Evolutionary conservation across 371 early-diverging fungal species (phyloP).

Genomic region (Mortierella polycephala): DNA sequence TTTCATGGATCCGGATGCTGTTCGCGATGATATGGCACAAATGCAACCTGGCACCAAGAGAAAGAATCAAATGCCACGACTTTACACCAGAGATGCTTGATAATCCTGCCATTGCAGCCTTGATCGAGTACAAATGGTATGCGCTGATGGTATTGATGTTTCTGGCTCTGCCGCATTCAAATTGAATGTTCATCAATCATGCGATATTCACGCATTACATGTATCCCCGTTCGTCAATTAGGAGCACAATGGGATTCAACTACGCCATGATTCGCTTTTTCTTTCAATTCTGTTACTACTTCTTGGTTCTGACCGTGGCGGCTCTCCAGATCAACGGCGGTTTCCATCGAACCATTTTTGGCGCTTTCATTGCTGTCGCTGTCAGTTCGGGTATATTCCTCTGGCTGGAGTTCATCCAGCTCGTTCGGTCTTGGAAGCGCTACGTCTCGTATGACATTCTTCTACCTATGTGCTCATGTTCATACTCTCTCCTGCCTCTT

Average conservation of each 20-base stretch:
- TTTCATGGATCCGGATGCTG: neutral
- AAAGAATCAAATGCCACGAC: neutral
- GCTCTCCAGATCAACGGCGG: constrained; percentile 3
- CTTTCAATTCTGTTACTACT: neutral
- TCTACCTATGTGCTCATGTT: neutral
- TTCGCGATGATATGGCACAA: neutral
- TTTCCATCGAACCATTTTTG: neutral
- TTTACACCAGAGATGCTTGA: constrained; percentile 6
- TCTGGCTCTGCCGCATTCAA: too few species aligned
- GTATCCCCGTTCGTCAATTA: too few species aligned
- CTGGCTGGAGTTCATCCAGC: constrained; percentile 2
- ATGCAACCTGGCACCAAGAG: neutral
- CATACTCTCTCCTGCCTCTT: too few species aligned
- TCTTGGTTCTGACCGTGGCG: neutral
- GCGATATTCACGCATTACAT: too few species aligned
- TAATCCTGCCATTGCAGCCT: constrained; percentile 15
- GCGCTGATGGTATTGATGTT: too few species aligned
- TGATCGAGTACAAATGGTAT: constrained; percentile 18
- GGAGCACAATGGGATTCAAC: constrained; percentile 7
- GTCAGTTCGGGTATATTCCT: neutral
- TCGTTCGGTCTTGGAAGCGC: neutral
- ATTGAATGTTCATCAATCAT: too few species aligned
- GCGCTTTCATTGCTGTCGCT: constrained; percentile 5
- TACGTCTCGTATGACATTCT: neutral
- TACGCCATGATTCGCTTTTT: constrained; percentile 6